A percentile compares a stretch with the other conserved stretches of the same genome.
These are phyloP conservation scores for Gautieria morchelliformis DNA, from an alignment of 768 basidiomycete genomes.

Conservation along the genomic window DNA sequence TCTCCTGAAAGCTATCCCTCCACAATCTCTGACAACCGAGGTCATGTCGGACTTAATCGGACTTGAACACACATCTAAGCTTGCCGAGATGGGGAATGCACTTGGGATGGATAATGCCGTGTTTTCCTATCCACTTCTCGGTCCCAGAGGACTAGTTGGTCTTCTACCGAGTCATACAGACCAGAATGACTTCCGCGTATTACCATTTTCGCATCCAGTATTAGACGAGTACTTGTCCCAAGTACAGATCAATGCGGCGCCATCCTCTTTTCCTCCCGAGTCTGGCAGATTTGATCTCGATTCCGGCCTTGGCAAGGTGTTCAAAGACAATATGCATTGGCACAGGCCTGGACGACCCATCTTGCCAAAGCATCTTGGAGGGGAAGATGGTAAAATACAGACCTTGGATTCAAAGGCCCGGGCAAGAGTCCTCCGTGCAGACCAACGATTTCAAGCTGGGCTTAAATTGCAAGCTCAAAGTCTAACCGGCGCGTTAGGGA, in stretches of 20 bases:
- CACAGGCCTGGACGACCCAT: slow-evolving; percentile 38
- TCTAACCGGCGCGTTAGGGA: slow-evolving; percentile 32
- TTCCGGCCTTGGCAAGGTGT: slow-evolving; percentile 28
- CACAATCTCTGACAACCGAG: slow-evolving; percentile 11
- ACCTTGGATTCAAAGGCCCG: slow-evolving; percentile 25
- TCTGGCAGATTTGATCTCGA: neutral
- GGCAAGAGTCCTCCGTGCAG: slow-evolving; percentile 26
- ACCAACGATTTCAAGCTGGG: slow-evolving; percentile 50
- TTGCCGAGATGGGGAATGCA: slow-evolving; percentile 19
- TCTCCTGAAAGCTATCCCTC: slow-evolving; percentile 30
- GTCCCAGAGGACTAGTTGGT: neutral
- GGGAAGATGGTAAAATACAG: slow-evolving; percentile 23
- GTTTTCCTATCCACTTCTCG: slow-evolving; percentile 16
- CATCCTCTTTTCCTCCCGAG: neutral
- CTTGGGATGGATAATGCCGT: slow-evolving; percentile 18
- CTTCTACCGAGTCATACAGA: neutral
- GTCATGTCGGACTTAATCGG: slow-evolving; percentile 13
- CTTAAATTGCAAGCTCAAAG: slow-evolving; percentile 53
- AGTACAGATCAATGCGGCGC: slow-evolving; percentile 20
- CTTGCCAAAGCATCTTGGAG: slow-evolving; percentile 48
- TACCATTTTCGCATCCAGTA: slow-evolving; percentile 31
- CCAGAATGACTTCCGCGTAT: slow-evolving; percentile 15
- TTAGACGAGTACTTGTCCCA: slow-evolving; percentile 32
- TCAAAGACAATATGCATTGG: slow-evolving; percentile 51
- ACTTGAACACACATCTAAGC: slow-evolving; percentile 14